Percentiles rank a stretch among this genome's conserved stretches.
These are phyloP conservation scores for Priceomyces melissophilus DNA, from an alignment of 805 yeast species.

Conservation along the genomic window DNA sequence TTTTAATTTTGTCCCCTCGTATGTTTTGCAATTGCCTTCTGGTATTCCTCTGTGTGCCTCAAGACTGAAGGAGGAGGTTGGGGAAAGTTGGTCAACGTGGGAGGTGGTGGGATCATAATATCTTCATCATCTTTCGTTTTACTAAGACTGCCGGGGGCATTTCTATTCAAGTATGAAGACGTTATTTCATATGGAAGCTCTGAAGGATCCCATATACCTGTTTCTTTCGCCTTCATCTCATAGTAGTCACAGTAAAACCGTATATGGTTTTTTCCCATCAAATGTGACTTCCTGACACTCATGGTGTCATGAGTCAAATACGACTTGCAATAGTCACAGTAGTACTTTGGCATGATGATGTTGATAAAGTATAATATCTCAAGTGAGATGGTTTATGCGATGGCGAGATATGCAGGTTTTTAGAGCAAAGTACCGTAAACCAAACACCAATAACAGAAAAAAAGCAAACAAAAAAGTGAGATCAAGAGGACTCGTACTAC, in stretches of 20 bases:
- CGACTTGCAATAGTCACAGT: constrained; percentile 82
- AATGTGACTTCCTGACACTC: constrained; percentile 79
- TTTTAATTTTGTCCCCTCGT: not conserved
- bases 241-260: constrained; percentile 71
- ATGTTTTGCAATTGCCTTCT: constrained; percentile 15
- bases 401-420: too few relatives aligned
- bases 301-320: constrained; percentile 85
- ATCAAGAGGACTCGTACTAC: too few relatives aligned
- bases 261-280: constrained; percentile 74
- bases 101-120: constrained; percentile 32
- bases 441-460: too few relatives aligned
- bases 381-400: too few relatives aligned
- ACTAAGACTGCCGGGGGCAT: constrained; percentile 23
- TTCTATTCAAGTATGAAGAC: constrained; percentile 29
- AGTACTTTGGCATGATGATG: constrained; percentile 58
- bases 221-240: constrained; percentile 43
- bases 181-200: constrained; percentile 35
- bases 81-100: constrained; percentile 24
- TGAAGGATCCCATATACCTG: constrained; percentile 33
- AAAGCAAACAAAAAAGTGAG: too few relatives aligned
- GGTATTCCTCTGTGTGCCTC: constrained; percentile 20
- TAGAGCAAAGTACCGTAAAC: too few relatives aligned
- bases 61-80: constrained; percentile 33
- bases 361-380: too few relatives aligned
- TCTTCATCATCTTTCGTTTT: constrained; percentile 5